phyloP scores from a whole-genome alignment of 2,329 filamentous ascomycete species.

The Verticillium isaacii region DNA sequence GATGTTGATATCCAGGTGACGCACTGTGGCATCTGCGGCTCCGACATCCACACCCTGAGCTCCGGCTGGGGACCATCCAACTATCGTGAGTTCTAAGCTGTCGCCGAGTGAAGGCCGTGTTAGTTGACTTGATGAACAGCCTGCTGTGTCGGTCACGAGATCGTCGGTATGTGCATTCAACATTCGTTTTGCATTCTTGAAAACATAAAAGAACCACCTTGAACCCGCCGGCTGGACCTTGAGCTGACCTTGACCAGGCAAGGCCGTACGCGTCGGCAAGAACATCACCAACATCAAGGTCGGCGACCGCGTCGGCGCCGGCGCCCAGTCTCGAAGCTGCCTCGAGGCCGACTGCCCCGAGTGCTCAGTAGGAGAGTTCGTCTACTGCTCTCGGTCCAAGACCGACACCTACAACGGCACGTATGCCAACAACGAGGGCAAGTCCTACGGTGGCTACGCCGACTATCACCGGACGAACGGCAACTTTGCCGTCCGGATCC shows the following conservation, averaged over 20 bases:
- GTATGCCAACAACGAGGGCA: slow-evolving; percentile 53
- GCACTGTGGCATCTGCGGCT: slow-evolving; percentile 63
- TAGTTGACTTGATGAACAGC: background rate
- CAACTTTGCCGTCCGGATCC: slow-evolving; percentile 34
- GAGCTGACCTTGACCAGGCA: background rate
- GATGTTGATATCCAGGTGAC: slow-evolving; percentile 62
- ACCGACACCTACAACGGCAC: slow-evolving; percentile 55
- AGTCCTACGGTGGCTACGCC: slow-evolving; percentile 58
- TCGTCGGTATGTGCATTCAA: slow-evolving; percentile 47
- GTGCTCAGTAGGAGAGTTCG: slow-evolving; percentile 63
- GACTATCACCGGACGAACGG: slow-evolving; percentile 40
- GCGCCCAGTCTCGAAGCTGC: slow-evolving; percentile 62
- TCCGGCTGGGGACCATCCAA: slow-evolving; percentile 40
- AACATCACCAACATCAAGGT: slow-evolving; percentile 58
- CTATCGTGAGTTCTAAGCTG: background rate
- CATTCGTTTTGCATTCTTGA: too few relatives aligned
- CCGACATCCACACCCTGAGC: slow-evolving; percentile 54
- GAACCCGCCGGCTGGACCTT: background rate
- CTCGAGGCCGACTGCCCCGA: slow-evolving; percentile 51
- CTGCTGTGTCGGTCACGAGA: slow-evolving; percentile 36
- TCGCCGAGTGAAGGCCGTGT: too few relatives aligned
- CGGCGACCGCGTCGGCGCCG: slow-evolving; percentile 64
- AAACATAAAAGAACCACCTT: too few relatives aligned
- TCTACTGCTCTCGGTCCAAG: slow-evolving; percentile 55
- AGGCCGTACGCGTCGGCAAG: slow-evolving; percentile 62